These are phyloP conservation scores for Beauveria scarabaeidicola DNA, from an alignment of 2,329 filamentous ascomycete genomes.

Conservation along the genomic window DNA sequence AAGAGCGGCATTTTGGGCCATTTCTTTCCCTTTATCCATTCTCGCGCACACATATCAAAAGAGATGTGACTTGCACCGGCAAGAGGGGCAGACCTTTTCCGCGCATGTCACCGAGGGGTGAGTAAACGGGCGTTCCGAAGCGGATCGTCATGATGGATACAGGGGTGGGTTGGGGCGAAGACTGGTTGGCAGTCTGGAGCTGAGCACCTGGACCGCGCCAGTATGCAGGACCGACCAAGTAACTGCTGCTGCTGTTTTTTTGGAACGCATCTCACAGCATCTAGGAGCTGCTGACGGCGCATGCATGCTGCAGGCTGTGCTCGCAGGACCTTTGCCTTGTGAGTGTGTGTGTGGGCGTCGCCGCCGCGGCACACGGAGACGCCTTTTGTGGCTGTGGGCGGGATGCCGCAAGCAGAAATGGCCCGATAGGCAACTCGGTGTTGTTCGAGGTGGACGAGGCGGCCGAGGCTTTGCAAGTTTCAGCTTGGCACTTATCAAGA, in stretches of 20 bases:
- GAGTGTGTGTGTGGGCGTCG: neutral
- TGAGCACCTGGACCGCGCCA: neutral
- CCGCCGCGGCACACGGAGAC: neutral
- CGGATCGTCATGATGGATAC: neutral
- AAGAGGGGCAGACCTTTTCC: neutral
- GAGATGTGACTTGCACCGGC: neutral
- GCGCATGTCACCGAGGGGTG: neutral
- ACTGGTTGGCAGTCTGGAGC: neutral
- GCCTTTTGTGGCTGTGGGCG: neutral
- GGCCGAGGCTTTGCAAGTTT: neutral
- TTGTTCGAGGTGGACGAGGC: neutral
- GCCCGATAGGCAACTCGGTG: neutral
- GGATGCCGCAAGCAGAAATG: conserved; percentile 1
- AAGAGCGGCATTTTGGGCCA: neutral
- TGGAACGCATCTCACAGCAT: neutral
- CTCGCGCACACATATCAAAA: too few relatives aligned
- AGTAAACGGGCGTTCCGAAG: neutral
- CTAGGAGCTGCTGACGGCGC: neutral
- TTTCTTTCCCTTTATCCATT: neutral
- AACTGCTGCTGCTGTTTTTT: neutral
- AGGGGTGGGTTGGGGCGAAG: neutral
- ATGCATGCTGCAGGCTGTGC: neutral
- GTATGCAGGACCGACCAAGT: neutral
- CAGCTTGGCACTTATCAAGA: neutral
- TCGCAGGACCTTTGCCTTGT: neutral